phyloP scores from a whole-genome alignment of 495 filamentous ascomycete genomes.

The Penicillium fimorum region DNA sequence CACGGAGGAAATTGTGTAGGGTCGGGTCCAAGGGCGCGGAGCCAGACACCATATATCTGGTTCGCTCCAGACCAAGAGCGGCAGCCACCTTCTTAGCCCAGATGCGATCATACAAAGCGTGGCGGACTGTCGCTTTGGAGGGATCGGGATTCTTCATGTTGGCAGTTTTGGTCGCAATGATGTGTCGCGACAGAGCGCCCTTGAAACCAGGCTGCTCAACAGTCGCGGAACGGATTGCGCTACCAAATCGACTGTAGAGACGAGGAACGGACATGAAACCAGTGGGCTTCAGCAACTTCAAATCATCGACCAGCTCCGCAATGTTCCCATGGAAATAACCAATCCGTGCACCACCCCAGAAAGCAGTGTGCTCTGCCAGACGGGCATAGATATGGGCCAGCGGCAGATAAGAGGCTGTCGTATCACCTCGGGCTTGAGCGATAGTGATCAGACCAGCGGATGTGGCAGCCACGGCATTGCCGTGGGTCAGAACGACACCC shows the following conservation, averaged over 20 bases:
- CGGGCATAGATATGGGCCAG: slow-evolving; percentile 93
- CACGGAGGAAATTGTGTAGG: slow-evolving; percentile 84
- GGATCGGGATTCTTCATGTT: slow-evolving; percentile 65
- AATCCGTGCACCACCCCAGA: slow-evolving; percentile 72
- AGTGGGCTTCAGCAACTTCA: slow-evolving; percentile 83
- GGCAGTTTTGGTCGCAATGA: slow-evolving; percentile 76
- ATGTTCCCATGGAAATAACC: slow-evolving; percentile 97
- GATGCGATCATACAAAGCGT: slow-evolving; percentile 86
- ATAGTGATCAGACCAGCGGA: slow-evolving; percentile 55
- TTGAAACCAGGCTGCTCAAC: slow-evolving; percentile 76
- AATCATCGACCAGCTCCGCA: slow-evolving; percentile 79
- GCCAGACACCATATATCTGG: slow-evolving; percentile 75
- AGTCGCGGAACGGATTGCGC: slow-evolving; percentile 73
- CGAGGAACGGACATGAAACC: slow-evolving; percentile 86
- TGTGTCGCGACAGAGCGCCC: slow-evolving; percentile 75
- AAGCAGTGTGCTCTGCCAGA: slow-evolving; percentile 70
- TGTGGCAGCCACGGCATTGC: slow-evolving; percentile 73
- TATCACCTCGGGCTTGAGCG: slow-evolving; percentile 52
- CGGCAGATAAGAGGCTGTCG: slow-evolving; percentile 82
- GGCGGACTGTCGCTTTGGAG: slow-evolving; percentile 74
- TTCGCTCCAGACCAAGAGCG: slow-evolving; percentile 75
- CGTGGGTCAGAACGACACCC: slow-evolving; percentile 84
- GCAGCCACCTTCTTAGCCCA: slow-evolving; percentile 87
- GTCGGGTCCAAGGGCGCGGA: slow-evolving; percentile 87
- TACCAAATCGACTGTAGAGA: slow-evolving; percentile 88